Evolutionary conservation across 192 early-diverging fungal species (phyloP).

Genomic region (Gonapodya prolifera): DNA sequence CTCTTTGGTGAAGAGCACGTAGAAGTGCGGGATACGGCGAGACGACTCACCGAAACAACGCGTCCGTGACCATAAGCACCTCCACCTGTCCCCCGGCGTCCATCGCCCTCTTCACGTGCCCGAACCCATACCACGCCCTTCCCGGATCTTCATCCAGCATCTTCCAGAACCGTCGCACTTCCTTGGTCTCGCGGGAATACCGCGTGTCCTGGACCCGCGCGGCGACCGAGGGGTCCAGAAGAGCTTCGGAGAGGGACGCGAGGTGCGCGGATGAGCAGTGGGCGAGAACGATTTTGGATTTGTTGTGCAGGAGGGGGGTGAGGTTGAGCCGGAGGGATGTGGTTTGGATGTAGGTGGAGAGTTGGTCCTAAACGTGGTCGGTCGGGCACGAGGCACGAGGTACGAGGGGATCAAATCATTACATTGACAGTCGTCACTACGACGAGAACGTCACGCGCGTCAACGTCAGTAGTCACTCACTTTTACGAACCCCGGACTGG

Average conservation of each 20-base stretch:
- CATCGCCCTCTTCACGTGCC: constrained; percentile 68
- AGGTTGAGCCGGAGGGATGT: constrained; percentile 69
- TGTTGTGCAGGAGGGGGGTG: constrained; percentile 70
- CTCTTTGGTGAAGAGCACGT: neutral
- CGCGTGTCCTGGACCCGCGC: constrained; percentile 80
- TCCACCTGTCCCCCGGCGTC: constrained; percentile 76
- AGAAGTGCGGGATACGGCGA: neutral
- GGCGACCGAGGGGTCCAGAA: constrained; percentile 72
- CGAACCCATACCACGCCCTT: constrained; percentile 83
- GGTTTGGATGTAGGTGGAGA: constrained; percentile 75
- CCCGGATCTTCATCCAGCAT: constrained; percentile 83
- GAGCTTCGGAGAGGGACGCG: constrained; percentile 85
- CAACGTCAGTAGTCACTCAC: constrained; percentile 16
- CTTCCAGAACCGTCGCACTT: constrained; percentile 74
- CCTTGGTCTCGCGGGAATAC: constrained; percentile 67
- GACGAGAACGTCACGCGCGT: neutral
- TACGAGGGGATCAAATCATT: neutral
- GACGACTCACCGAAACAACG: constrained; percentile 57
- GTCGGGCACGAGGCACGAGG: too few species aligned
- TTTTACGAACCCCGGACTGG: constrained; percentile 91
- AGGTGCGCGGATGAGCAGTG: constrained; percentile 95
- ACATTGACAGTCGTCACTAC: neutral
- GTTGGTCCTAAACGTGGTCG: constrained; percentile 50
- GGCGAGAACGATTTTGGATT: constrained; percentile 73
- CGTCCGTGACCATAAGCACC: constrained; percentile 82